Evolutionary conservation across 306 rosid species (phyloP).

Genomic region (Vigna hirtella): DNA sequence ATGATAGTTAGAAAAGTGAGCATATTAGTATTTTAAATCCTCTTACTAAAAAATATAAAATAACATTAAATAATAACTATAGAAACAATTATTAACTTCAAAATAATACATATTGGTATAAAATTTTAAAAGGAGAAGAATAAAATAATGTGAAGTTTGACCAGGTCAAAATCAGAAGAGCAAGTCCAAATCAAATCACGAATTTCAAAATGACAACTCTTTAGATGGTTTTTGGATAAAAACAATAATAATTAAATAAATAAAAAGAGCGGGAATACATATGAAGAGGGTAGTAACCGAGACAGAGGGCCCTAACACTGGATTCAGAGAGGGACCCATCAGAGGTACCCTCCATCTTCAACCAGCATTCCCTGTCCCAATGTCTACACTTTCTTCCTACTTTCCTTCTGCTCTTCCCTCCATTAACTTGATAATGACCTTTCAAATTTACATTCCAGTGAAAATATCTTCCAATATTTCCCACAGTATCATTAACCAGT

Average conservation of each 20-base stretch:
- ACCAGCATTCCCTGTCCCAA: neutral
- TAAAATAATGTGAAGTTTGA: constrained; percentile 1
- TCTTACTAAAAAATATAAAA: no score
- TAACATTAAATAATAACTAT: no score
- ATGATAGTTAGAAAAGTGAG: no score
- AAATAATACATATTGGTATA: no score
- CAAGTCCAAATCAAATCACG: constrained; percentile 20
- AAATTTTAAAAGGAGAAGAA: neutral
- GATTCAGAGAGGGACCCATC: constrained; percentile 18
- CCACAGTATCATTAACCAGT: neutral
- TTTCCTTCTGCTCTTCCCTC: neutral
- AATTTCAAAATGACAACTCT: constrained; percentile 44
- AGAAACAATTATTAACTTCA: neutral
- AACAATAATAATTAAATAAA: neutral
- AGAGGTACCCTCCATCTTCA: neutral
- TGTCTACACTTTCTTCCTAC: neutral
- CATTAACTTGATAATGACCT: neutral
- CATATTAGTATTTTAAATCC: no score
- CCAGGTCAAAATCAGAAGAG: constrained; percentile 28
- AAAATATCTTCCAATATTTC: neutral
- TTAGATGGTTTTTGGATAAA: constrained; percentile 21
- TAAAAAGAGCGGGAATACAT: constrained; percentile 51
- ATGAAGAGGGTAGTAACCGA: constrained; percentile 31
- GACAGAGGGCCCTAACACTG: constrained; percentile 35
- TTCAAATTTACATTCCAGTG: neutral